These are phyloP conservation scores for Chalciporus piperatus DNA, from an alignment of 768 basidiomycete genomes.

Conservation along the genomic window DNA sequence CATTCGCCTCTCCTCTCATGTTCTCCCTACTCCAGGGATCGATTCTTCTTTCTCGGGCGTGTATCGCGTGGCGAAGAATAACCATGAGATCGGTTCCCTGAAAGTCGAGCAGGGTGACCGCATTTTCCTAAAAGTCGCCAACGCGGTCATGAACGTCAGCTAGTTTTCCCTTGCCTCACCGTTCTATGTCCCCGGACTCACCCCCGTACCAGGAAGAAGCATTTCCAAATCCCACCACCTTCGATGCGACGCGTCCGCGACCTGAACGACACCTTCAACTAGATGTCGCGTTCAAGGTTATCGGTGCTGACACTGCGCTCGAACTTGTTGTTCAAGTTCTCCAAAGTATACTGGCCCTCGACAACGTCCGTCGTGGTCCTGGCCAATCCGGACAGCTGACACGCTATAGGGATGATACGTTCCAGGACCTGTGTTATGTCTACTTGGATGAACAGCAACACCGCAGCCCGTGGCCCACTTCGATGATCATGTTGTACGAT, in stretches of 20 bases:
- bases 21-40: slow-evolving; percentile 46
- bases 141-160: slow-evolving; percentile 44
- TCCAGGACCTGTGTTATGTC: slow-evolving; percentile 48
- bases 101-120: slow-evolving; percentile 47
- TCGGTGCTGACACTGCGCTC: slow-evolving; percentile 53
- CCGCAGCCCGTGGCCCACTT: slow-evolving; percentile 66
- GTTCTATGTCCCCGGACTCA: too few species aligned
- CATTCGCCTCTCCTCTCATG: slow-evolving; percentile 3
- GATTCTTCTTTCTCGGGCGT: slow-evolving; percentile 72
- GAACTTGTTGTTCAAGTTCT: slow-evolving; percentile 62
- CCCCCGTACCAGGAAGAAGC: slow-evolving; percentile 27
- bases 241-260: slow-evolving; percentile 44
- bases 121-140: slow-evolving; percentile 60
- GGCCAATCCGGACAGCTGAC: slow-evolving; percentile 63
- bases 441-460: slow-evolving; percentile 53
- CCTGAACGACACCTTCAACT: slow-evolving; percentile 45
- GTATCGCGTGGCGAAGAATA: slow-evolving; percentile 51
- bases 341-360: slow-evolving; percentile 59
- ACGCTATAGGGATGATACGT: slow-evolving; percentile 48
- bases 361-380: slow-evolving; percentile 63
- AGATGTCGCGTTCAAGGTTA: slow-evolving; percentile 47
- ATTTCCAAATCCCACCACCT: slow-evolving; percentile 46
- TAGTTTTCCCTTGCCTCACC: too few species aligned
- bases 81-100: slow-evolving; percentile 42
- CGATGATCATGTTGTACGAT: slow-evolving; percentile 54